Percentiles rank a stretch among this genome's conserved stretches.
Evolutionary conservation across 345 rosid genomes (phyloP).

Genomic region (Citropsis articulata): DNA sequence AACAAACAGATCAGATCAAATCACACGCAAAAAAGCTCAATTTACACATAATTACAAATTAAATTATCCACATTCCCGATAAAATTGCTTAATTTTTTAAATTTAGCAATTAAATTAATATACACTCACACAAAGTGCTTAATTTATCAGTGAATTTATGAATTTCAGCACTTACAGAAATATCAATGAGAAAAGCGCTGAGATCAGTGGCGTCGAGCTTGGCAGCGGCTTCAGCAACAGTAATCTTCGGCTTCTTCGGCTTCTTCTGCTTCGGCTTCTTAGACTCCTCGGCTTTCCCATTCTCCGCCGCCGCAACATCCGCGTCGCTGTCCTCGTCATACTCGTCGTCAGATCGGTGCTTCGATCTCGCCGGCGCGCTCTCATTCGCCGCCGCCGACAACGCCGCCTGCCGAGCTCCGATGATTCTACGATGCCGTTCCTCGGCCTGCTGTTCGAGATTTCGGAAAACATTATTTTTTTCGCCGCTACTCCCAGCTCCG

Average conservation of each 20-base stretch:
- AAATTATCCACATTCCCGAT: neutral
- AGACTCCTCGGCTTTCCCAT: conserved; percentile 28
- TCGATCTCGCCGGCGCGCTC: conserved; percentile 26
- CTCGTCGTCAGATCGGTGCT: conserved; percentile 36
- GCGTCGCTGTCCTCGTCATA: conserved; percentile 41
- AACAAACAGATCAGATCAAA: neutral
- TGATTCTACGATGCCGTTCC: conserved; percentile 46
- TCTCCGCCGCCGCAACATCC: conserved; percentile 27
- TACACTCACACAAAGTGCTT: neutral
- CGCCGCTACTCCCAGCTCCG: conserved; percentile 28
- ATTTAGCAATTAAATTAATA: neutral
- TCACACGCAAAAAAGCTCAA: neutral
- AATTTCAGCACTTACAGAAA: conserved; percentile 25
- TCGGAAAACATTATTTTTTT: conserved; percentile 35
- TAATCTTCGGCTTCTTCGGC: conserved; percentile 68
- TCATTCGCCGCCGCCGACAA: conserved; percentile 11
- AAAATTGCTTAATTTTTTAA: neutral
- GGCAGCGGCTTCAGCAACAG: conserved; percentile 60
- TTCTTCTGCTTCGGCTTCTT: conserved; percentile 54
- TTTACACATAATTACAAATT: neutral
- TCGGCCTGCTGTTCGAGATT: conserved; percentile 52
- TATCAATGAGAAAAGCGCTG: conserved; percentile 47
- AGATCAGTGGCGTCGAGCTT: conserved; percentile 60
- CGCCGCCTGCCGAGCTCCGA: conserved; percentile 31
- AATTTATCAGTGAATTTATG: neutral